Percentiles rank a stretch among this genome's conserved stretches.
Conservation (phyloP, 805 yeast species). For the Kodamaea jinghongensis region DNA sequence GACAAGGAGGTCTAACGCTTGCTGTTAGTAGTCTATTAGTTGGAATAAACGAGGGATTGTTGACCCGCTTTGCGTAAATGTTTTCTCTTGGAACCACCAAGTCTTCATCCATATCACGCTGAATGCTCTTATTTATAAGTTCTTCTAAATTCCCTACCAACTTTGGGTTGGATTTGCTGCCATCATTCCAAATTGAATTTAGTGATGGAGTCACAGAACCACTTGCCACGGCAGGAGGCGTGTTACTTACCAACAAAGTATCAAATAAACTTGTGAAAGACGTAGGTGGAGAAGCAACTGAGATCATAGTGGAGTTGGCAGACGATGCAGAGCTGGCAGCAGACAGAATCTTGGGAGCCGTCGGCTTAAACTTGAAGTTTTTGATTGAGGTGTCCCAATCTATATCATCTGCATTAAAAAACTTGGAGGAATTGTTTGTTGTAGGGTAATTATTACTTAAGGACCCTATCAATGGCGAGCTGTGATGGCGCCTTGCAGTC, state of each 20-base stretch:
- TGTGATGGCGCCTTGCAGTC: conserved; percentile 13
- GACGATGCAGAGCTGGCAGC: conserved; percentile 2
- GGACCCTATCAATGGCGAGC: conserved; percentile 16
- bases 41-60: conserved; percentile 17
- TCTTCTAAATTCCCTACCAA: conserved; percentile 5
- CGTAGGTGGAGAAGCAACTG: conserved; percentile 6
- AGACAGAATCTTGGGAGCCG: not conserved
- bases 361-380: conserved; percentile 5
- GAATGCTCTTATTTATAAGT: conserved; percentile 2
- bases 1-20: not conserved
- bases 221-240: not conserved
- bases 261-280: conserved; percentile 4
- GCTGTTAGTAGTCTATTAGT: not conserved
- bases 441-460: conserved; percentile 4
- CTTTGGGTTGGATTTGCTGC: conserved; percentile 2
- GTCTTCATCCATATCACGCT: not conserved
- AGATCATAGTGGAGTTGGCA: conserved; percentile 3
- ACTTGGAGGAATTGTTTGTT: conserved; percentile 1
- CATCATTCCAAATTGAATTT: conserved; percentile 14
- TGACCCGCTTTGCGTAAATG: conserved; percentile 15
- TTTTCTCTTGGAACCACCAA: conserved; percentile 7
- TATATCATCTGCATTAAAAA: not conserved
- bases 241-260: not conserved
- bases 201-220: conserved; percentile 11
- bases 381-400: conserved; percentile 5